These are phyloP conservation scores for Zopfia rhizophila DNA, from an alignment of 2,329 filamentous ascomycete genomes.

Conservation along the genomic window DNA sequence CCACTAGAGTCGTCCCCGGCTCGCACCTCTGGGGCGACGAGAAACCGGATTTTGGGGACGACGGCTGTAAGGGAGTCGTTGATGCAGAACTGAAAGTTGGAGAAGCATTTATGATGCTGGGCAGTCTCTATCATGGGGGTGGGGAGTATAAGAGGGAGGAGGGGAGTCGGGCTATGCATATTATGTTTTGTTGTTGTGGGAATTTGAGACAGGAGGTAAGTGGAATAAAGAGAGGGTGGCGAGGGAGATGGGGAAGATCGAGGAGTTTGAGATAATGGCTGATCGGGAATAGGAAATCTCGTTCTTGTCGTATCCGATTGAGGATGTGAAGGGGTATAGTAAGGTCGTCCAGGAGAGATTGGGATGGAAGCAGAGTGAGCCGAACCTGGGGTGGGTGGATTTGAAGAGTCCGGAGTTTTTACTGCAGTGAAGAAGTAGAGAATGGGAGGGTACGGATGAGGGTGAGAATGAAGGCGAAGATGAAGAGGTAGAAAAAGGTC, in stretches of 20 bases:
- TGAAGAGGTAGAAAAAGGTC: too few species aligned
- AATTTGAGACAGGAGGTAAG: constrained; percentile 49
- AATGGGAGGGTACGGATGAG: too few species aligned
- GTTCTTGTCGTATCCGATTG: constrained; percentile 50
- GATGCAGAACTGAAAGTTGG: constrained; percentile 49
- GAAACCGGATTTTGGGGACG: constrained; percentile 46
- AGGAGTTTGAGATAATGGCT: not conserved
- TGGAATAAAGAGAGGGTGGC: not conserved
- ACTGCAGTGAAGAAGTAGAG: constrained; percentile 12
- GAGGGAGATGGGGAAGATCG: not conserved
- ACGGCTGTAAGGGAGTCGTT: constrained; percentile 35
- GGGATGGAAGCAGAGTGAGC: constrained; percentile 55
- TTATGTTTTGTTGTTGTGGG: constrained; percentile 54
- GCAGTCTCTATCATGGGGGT: constrained; percentile 52
- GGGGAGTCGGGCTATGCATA: constrained; percentile 49
- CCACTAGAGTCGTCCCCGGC: constrained; percentile 51
- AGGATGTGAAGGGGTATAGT: constrained; percentile 53
- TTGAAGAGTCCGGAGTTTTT: constrained; percentile 51
- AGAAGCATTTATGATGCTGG: constrained; percentile 53
- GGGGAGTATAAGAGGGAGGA: constrained; percentile 41
- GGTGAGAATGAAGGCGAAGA: too few species aligned
- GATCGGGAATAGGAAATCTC: constrained; percentile 36
- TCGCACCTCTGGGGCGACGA: constrained; percentile 54
- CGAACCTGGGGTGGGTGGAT: constrained; percentile 55
- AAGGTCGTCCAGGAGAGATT: constrained; percentile 50